Percentiles rank a stretch among this genome's conserved stretches.
These are phyloP conservation scores for Metschnikowia shivogae DNA, from an alignment of 805 yeast genomes.

Conservation along the genomic window DNA sequence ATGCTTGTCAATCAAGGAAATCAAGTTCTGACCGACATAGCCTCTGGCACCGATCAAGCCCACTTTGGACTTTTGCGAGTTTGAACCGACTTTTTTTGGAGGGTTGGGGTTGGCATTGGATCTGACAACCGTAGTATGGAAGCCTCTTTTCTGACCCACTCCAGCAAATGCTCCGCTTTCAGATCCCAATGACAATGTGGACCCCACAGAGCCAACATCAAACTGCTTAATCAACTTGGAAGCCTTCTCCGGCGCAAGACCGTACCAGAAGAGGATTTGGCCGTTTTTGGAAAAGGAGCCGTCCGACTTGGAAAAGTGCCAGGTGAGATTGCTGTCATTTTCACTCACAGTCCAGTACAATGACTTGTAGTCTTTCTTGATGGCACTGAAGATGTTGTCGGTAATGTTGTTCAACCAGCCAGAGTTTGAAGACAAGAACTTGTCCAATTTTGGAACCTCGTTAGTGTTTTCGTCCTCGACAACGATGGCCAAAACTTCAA, in stretches of 20 bases:
- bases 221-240: conserved; percentile 57
- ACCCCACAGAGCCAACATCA: conserved; percentile 32
- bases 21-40: conserved; percentile 90
- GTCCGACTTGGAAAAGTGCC: conserved; percentile 90
- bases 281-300: conserved; percentile 93
- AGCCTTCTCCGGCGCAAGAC: conserved; percentile 63
- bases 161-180: conserved; percentile 47
- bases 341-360: conserved; percentile 89
- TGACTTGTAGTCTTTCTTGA: conserved; percentile 66
- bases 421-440: conserved; percentile 77
- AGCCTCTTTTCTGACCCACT: conserved; percentile 49
- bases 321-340: conserved; percentile 82
- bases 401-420: conserved; percentile 98
- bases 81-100: conserved; percentile 62
- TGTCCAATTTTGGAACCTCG: conserved; percentile 65
- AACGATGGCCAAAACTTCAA: conserved; percentile 90
- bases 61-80: conserved; percentile 61
- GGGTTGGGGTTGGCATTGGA: conserved; percentile 55
- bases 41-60: conserved; percentile 99
- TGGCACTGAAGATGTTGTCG: conserved; percentile 84
- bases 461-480: conserved; percentile 36
- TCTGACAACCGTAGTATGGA: conserved; percentile 18
- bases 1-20: conserved; percentile 80
- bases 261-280: conserved; percentile 91
- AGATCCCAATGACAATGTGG: conserved; percentile 34